Evolutionary conservation across 129 eudicot species (phyloP), one percentile per base, ranked within the genome.

Genomic region (Ambrosia artemisiifolia): DNA sequence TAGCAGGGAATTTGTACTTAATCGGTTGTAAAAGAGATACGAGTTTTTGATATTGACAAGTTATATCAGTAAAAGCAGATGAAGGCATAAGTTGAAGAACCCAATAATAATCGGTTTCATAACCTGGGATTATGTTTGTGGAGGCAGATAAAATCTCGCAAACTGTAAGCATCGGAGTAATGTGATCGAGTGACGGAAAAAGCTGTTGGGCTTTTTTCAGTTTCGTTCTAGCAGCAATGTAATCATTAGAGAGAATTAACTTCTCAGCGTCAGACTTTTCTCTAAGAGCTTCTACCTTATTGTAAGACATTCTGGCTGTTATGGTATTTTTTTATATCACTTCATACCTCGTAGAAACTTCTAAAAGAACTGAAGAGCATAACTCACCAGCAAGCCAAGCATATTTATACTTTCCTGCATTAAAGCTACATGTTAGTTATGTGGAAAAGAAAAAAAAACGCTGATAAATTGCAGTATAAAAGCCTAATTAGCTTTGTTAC

Each of bases 41-140:
- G 18, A 88, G 80, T 65, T 78, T 88, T 28, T 85, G 73, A 71
- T 83, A 76, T 12, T 79, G 86, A 50, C 51, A 56, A 10, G 71
- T 77, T 74, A 88, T 69, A 59, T 85, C 86, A 34, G 61, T 38
- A 17, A 63, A 7, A 7, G 84, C 50, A 24, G 86, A 82, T 48
- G 84, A 79, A 33, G 95, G 88, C 83, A 73, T 70, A 35, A 88
- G 77, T 14, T 81, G 83, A 68, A 88, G 90, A 73, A 88, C 77
- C 95, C 95, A 83, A 44, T 88, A 88, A 69, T 83, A 77, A 80
- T 88, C 95, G 11, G 76, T 75, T 7, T 81, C 85, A 63, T 73
- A 77, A 38, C 89, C 85, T 6, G 84, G 84, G 24, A 80, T 64
- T 70, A 67, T 75, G 69, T 71, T 75, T 80, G 71, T 67, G 38